phyloP scores from a whole-genome alignment of 371 early-diverging fungal species.

The Mortierella polycephala region DNA sequence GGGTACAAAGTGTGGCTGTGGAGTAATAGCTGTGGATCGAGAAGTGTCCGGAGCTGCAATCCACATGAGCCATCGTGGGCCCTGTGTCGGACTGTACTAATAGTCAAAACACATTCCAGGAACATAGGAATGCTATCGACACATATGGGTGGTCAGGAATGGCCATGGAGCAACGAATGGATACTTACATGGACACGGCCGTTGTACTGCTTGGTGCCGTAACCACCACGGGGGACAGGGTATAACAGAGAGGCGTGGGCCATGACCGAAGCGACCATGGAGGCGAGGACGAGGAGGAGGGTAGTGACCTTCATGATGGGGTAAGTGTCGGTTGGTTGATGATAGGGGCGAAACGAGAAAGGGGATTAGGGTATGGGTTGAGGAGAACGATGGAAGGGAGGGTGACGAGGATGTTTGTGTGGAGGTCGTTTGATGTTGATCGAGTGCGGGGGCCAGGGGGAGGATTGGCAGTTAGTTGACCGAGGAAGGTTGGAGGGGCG shows the following conservation, averaged over 20 bases:
- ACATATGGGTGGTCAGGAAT: background rate
- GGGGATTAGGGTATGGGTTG: background rate
- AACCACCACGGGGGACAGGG: slow-evolving; percentile 46
- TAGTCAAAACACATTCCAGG: too few relatives aligned
- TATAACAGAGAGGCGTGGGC: slow-evolving; percentile 37
- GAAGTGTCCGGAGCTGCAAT: too few relatives aligned
- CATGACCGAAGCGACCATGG: slow-evolving; percentile 31
- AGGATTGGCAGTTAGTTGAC: background rate
- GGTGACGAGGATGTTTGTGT: background rate
- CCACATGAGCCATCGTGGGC: too few relatives aligned
- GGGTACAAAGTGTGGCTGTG: background rate
- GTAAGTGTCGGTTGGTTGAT: background rate
- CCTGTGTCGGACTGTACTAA: too few relatives aligned
- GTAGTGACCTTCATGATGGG: slow-evolving; percentile 41
- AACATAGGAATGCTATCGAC: background rate
- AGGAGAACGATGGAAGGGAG: slow-evolving; percentile 1
- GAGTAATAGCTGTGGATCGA: too few relatives aligned
- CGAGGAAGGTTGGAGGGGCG: background rate
- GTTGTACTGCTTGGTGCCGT: slow-evolving; percentile 40
- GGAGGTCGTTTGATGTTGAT: slow-evolving; percentile 13
- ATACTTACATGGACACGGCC: slow-evolving; percentile 40
- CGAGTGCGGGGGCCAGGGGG: slow-evolving; percentile 4
- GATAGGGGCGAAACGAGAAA: background rate
- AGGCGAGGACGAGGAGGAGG: slow-evolving; percentile 20
- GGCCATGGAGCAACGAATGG: background rate